Percentiles rank a stretch among this genome's conserved stretches.
phyloP scores from a whole-genome alignment of 495 filamentous ascomycete species.

The Talaromyces ruber region DNA sequence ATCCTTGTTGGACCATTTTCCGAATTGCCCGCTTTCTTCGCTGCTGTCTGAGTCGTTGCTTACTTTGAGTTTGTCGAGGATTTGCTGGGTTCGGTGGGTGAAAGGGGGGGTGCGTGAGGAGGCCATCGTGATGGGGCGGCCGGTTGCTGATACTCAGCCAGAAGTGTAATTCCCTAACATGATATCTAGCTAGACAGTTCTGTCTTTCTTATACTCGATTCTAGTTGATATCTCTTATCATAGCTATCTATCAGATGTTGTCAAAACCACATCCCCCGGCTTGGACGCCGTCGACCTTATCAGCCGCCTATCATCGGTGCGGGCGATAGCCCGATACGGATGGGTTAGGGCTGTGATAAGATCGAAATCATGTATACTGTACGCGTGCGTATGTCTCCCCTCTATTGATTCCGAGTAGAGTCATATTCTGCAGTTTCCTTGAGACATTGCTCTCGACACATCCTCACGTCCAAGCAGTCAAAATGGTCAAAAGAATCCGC shows the following conservation, averaged over 20 bases:
- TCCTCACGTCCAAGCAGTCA: background rate
- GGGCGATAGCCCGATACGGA: background rate
- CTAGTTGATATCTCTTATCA: background rate
- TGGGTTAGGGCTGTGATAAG: background rate
- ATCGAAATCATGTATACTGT: background rate
- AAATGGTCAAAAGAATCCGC: slow-evolving; percentile 1
- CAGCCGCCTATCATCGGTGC: background rate
- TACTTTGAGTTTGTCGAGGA: background rate
- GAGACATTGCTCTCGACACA: background rate
- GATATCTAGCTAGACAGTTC: background rate
- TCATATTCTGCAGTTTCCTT: background rate
- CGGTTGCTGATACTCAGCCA: background rate
- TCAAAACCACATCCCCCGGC: background rate
- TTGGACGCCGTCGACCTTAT: background rate
- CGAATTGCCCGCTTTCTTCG: background rate
- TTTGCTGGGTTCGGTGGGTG: background rate
- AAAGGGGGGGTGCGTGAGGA: background rate
- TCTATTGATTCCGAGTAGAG: background rate
- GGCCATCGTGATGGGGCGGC: background rate
- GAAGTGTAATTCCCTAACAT: background rate
- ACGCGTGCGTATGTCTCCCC: background rate
- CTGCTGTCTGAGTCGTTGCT: background rate
- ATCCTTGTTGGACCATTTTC: slow-evolving; percentile 6
- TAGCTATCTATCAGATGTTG: background rate
- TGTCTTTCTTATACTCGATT: background rate